phyloP scores from a whole-genome alignment of 1,284 basidiomycete species.

The Sparassis latifolia region DNA sequence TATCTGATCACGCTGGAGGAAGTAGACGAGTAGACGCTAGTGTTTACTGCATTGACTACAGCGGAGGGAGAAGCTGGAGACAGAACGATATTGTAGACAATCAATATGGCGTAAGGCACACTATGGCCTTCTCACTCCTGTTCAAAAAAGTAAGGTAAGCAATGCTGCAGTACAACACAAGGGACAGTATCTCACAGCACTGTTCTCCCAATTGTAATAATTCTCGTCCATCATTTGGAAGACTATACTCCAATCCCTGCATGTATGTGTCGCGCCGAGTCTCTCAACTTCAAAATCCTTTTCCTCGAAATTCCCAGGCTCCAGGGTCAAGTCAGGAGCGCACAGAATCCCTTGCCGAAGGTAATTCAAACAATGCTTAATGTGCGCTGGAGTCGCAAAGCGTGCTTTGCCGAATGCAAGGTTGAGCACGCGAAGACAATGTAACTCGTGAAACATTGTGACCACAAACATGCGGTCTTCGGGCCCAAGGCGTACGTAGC shows the following conservation, averaged over 20 bases:
- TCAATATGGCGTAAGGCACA: too few relatives aligned
- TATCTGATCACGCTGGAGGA: not conserved
- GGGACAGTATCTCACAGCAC: too few relatives aligned
- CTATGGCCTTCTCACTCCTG: too few relatives aligned
- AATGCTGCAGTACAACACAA: too few relatives aligned
- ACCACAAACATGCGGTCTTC: slow-evolving; percentile 20
- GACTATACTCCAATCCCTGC: slow-evolving; percentile 1
- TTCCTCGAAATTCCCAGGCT: slow-evolving; percentile 7
- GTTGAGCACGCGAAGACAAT: slow-evolving; percentile 23
- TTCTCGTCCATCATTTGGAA: not conserved
- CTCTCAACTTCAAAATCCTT: not conserved
- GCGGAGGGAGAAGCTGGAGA: not conserved
- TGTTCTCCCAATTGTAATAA: not conserved
- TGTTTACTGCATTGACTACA: not conserved
- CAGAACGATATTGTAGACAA: too few relatives aligned
- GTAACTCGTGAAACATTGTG: slow-evolving; percentile 27
- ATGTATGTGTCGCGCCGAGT: not conserved
- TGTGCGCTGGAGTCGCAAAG: slow-evolving; percentile 9
- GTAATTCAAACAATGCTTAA: slow-evolving; percentile 27
- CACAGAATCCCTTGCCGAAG: slow-evolving; percentile 24
- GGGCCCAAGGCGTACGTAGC: not conserved
- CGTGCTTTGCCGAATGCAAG: slow-evolving; percentile 14
- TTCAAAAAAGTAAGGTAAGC: too few relatives aligned
- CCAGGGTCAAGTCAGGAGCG: slow-evolving; percentile 21
- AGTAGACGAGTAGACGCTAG: not conserved